Base-by-base conservation (phyloP, 2,329 filamentous ascomycete genomes). In the Chrysosporium keratinophilum region DNA sequence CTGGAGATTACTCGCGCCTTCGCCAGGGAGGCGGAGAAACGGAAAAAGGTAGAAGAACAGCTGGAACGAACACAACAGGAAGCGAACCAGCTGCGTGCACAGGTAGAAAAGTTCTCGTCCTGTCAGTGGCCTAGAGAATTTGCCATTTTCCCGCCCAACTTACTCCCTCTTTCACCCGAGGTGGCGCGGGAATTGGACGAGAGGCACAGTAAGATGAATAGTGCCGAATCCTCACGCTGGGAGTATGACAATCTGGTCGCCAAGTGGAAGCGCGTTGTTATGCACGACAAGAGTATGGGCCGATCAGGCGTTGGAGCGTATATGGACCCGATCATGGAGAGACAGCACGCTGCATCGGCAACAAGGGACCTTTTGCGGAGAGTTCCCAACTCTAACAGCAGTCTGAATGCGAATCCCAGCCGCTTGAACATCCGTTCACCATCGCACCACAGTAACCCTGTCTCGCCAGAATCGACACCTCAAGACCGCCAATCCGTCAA, bases 41-140 rank as follows among this genome's bases (percentile, higher is more conserved):
- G 72, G 33, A 69, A 71, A 55, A 67, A 68, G 12, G 59, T 70
- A 7, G 72, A 74, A 47, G 67, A 69, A 10, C 69, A 69, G 56
- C 66, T 76, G 6, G 69, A 69, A 9, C 64, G 70, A 14, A 66
- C 74, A 7, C 71, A 75, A 50, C 73, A 76, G 55, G 74, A 77
- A 62, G 69, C 72, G 3, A 71, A 72, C 50, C 73, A 75, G 51
- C 64, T 76, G n/a, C 72, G 72, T 37, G 68, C 69, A 2, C 74
- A 75, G 54, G 69, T 76, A 1, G 73, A 74, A 53, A 67, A 68
- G 42, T 64, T 76, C 1, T 70, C 68, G 4, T 70, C 68, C 11
- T 75, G 72, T 57, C 73, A 76, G 56, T 74, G 71, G 71, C 74
- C 74, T 2, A 64, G 73, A 15, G 73, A 76, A 54, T 75, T 75